Base-by-base conservation (phyloP, 1,139 yeast genomes). In the Hansenula lynferdii region DNA sequence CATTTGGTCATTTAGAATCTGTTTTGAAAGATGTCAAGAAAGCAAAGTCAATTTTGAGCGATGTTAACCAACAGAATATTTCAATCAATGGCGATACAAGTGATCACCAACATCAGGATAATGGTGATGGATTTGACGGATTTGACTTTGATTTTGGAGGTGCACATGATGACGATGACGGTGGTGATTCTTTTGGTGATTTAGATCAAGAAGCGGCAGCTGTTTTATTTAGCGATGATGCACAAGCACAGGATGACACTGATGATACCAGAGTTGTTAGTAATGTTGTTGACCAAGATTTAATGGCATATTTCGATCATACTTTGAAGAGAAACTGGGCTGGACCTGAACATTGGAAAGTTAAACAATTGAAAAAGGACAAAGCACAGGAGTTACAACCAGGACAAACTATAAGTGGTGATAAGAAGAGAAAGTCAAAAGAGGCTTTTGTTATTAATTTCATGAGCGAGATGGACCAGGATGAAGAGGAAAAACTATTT, bases 301-400 rank as follows among this genome's bases (percentile, higher is more conserved):
- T 86, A 38, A 79, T 87, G 80, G 80, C 86, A 1, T 85, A 85
- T 56, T 85, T 86, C 58, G 95, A 86, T 54, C 80, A 77, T 44
- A 72, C 76, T 15, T 64, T 85, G 62, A 77, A 71, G 45, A 70
- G 75, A 34, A 81, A 77, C 56, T 87, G 96, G 96, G 75, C 95
- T 31, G 96, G 96, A 8, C 92, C 96, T 7, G 94, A 86, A 46
- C 94, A 87, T 60, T 92, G 97, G 97, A 85, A 84, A 60, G 85
- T 90, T 10, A 66, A 75, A 31, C 76, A 78, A 21, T 66, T 84
- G 41, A 81, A 71, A 49, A 53, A 56, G 41, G 47, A 40, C 17
- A 44, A 41, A 22, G 34, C 42, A 16, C 29, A 20, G 14, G 42
- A 56, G 50, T 33, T 50, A 39, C 53, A 47, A n/a, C 36, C 45